These are phyloP conservation scores for Suillus discolor DNA, from an alignment of 768 basidiomycete species.

Conservation along the genomic window DNA sequence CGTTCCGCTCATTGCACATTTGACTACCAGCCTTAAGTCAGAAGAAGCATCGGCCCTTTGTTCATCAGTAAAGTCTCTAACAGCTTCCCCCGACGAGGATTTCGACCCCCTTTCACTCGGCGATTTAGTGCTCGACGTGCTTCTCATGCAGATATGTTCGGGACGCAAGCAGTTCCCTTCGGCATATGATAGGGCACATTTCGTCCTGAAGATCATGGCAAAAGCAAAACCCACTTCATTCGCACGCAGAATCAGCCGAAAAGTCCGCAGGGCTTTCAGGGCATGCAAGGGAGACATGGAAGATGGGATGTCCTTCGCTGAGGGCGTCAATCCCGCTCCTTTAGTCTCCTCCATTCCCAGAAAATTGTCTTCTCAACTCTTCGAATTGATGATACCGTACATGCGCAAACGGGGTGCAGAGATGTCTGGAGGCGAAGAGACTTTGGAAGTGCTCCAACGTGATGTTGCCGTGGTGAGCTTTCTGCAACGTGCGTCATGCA, in stretches of 20 bases:
- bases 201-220: not conserved
- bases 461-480: not conserved
- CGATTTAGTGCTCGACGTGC: slow-evolving; percentile 9
- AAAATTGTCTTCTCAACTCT: slow-evolving; percentile 16
- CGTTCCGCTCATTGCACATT: not conserved
- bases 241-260: not conserved
- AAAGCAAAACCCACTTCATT: not conserved
- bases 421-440: not conserved
- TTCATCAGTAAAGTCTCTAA: not conserved
- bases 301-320: not conserved
- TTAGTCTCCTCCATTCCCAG: not conserved
- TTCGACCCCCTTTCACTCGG: not conserved
- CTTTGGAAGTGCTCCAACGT: not conserved
- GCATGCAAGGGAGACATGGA: not conserved
- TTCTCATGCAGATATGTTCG: slow-evolving; percentile 11
- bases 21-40: not conserved
- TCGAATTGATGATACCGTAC: slow-evolving; percentile 30
- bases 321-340: not conserved
- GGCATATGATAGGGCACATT: not conserved
- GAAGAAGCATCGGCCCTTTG: not conserved
- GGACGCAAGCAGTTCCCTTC: not conserved
- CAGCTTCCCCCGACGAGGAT: not conserved
- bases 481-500: not conserved
- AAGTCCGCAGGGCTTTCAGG: not conserved
- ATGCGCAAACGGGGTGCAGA: slow-evolving; percentile 6